Percentiles rank a stretch among this genome's conserved stretches.
Evolutionary conservation across 257 asterid species (phyloP).

Genomic region (Fraxinus anomala): DNA sequence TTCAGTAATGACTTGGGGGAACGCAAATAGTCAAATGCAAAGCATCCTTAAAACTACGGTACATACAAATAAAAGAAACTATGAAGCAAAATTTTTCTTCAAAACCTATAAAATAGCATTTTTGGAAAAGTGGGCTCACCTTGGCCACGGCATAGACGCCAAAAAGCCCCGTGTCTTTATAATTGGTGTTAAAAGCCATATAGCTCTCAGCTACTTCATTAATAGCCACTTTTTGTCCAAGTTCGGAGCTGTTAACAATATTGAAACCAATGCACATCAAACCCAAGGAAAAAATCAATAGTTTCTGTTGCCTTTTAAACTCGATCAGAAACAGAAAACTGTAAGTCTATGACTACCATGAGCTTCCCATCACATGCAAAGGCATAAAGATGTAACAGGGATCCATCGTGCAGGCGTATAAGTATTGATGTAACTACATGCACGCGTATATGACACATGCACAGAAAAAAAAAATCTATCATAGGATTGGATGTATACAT

Average conservation of each 20-base stretch:
- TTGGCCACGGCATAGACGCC: constrained; percentile 89
- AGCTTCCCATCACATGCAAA: not conserved
- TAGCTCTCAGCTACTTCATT: constrained; percentile 82
- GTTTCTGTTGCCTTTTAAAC: not conserved
- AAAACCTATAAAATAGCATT: not conserved
- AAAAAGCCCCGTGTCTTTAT: constrained; percentile 86
- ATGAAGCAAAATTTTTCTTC: not conserved
- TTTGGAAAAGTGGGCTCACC: constrained; percentile 38
- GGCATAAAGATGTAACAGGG: not conserved
- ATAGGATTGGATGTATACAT: not conserved
- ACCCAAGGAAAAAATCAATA: not conserved
- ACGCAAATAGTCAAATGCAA: not conserved
- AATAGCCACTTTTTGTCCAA: constrained; percentile 71
- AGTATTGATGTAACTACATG: not conserved
- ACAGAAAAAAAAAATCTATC: not conserved
- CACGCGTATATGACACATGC: not conserved
- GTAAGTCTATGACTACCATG: not conserved
- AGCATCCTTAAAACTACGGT: not conserved
- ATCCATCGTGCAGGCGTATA: not conserved
- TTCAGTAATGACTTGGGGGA: not conserved
- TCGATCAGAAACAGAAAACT: not conserved
- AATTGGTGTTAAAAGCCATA: constrained; percentile 89
- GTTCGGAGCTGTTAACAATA: constrained; percentile 57
- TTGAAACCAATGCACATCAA: constrained; percentile 18
- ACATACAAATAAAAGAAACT: not conserved